phyloP scores from a whole-genome alignment of 352 stramenopile genomes.

The Phytophthora syringae region DNA sequence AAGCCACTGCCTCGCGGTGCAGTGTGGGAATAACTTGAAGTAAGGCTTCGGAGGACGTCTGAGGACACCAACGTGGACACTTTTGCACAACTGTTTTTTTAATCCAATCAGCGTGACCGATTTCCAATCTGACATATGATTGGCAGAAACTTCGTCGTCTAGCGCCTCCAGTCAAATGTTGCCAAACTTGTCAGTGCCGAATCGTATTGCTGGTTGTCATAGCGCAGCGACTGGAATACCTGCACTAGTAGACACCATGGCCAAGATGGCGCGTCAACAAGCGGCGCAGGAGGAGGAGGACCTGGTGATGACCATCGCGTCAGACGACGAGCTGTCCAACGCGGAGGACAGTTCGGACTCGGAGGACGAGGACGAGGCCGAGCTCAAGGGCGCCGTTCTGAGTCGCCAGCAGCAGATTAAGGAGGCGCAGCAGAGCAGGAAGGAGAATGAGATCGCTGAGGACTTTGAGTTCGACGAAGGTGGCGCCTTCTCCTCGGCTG shows the following conservation, averaged over 20 bases:
- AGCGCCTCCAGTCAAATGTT: slow-evolving; percentile 34
- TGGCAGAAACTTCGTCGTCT: slow-evolving; percentile 14
- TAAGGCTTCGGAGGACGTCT: background rate
- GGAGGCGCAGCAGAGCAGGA: slow-evolving; percentile 46
- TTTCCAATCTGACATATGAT: slow-evolving; percentile 7
- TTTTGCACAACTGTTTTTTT: slow-evolving; percentile 1
- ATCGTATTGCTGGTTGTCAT: slow-evolving; percentile 27
- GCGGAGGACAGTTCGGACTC: slow-evolving; percentile 82
- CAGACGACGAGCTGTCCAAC: slow-evolving; percentile 81
- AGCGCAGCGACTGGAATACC: no score
- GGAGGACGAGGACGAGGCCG: slow-evolving; percentile 47
- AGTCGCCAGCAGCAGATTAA: slow-evolving; percentile 65
- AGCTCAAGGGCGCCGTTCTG: slow-evolving; percentile 71
- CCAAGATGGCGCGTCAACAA: slow-evolving; percentile 12
- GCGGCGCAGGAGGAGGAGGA: slow-evolving; percentile 50
- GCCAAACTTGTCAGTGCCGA: background rate
- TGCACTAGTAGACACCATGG: slow-evolving; percentile 22
- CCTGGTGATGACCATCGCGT: slow-evolving; percentile 91
- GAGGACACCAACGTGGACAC: background rate
- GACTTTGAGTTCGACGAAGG: slow-evolving; percentile 88
- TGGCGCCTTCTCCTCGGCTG: slow-evolving; percentile 49
- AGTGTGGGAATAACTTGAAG: slow-evolving; percentile 13
- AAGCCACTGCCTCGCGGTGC: slow-evolving; percentile 23
- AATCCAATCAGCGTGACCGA: slow-evolving; percentile 5
- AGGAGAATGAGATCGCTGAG: slow-evolving; percentile 74